Conservation (phyloP, 345 rosid species). For the Brassica juncea region DNA sequence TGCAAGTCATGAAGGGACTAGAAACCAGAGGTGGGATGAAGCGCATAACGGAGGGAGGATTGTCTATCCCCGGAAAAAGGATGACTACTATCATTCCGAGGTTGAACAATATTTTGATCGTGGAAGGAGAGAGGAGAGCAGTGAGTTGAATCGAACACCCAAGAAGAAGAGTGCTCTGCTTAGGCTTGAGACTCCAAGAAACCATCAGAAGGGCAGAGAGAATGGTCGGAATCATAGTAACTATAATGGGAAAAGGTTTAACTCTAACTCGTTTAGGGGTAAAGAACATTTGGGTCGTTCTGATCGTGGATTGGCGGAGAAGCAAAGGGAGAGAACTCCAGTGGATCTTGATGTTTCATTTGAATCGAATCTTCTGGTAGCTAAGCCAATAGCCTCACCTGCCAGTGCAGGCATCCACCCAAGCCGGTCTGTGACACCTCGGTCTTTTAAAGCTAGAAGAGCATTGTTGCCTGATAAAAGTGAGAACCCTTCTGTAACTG, state of each 20-base stretch:
- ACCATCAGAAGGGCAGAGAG: conserved; percentile 53
- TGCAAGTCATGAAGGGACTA: conserved; percentile 39
- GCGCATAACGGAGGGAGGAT: conserved; percentile 19
- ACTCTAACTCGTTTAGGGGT: conserved; percentile 48
- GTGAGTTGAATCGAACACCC: conserved; percentile 52
- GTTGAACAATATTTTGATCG: conserved; percentile 46
- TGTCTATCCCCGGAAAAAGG: conserved; percentile 39
- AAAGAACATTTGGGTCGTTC: conserved; percentile 49
- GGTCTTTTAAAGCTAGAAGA: conserved; percentile 59
- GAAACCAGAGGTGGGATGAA: conserved; percentile 48
- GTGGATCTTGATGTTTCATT: conserved; percentile 88
- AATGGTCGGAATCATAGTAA: conserved; percentile 46
- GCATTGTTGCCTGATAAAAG: conserved; percentile 37
- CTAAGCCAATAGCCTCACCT: conserved; percentile 59
- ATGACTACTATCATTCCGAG: conserved; percentile 46
- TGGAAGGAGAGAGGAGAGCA: conserved; percentile 54
- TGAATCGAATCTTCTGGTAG: conserved; percentile 79
- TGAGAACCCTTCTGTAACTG: conserved; percentile 36
- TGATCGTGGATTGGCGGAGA: conserved; percentile 46
- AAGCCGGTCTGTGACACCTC: conserved; percentile 46
- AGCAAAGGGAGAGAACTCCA: conserved; percentile 54
- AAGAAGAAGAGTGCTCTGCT: conserved; percentile 83
- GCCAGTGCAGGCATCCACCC: conserved; percentile 38
- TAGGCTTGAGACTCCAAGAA: conserved; percentile 66
- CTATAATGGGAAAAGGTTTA: conserved; percentile 41